Evolutionary conservation across 2,329 filamentous ascomycete species (phyloP).

Genomic region (Aspergillus bombycis): DNA sequence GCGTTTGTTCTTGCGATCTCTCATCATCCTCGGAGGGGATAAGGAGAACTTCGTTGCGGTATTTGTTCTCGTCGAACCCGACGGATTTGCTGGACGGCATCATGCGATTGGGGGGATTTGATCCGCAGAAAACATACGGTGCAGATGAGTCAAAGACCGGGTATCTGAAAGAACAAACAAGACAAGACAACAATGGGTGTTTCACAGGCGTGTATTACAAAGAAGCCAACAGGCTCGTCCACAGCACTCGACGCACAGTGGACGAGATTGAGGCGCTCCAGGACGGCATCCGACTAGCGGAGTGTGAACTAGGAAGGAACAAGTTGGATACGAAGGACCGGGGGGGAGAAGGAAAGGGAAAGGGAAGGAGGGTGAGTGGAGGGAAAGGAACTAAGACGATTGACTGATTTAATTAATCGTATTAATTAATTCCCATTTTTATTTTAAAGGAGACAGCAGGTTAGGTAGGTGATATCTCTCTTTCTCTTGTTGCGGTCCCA

Average conservation of each 20-base stretch:
- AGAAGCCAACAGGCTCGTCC: slow-evolving; percentile 33
- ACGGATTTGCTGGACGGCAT: slow-evolving; percentile 27
- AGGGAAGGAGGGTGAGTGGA: slow-evolving; percentile 12
- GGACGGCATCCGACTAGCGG: slow-evolving; percentile 35
- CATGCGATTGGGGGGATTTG: slow-evolving; percentile 24
- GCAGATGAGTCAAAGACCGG: slow-evolving; percentile 6
- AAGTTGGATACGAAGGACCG: slow-evolving; percentile 15
- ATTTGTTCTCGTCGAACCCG: slow-evolving; percentile 40
- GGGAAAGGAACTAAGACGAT: not conserved
- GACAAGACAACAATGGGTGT: not conserved
- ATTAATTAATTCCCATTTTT: slow-evolving; percentile 4
- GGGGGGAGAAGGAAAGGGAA: slow-evolving; percentile 11
- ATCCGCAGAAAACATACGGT: slow-evolving; percentile 17
- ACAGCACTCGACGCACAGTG: slow-evolving; percentile 34
- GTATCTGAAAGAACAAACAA: slow-evolving; percentile 4
- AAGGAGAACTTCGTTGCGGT: slow-evolving; percentile 41
- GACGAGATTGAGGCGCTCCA: slow-evolving; percentile 33
- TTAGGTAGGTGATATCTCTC: slow-evolving; percentile 11
- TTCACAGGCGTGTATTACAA: slow-evolving; percentile 15
- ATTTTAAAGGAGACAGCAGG: not conserved
- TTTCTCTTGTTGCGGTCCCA: slow-evolving; percentile 15
- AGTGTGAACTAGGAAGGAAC: slow-evolving; percentile 9
- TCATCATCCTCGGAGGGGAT: slow-evolving; percentile 40
- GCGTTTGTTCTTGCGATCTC: slow-evolving; percentile 39
- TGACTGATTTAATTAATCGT: not conserved